A percentile compares a stretch with the other conserved stretches of the same genome.
phyloP scores from a whole-genome alignment of 805 yeast species.

The Ogataea naganishii region DNA sequence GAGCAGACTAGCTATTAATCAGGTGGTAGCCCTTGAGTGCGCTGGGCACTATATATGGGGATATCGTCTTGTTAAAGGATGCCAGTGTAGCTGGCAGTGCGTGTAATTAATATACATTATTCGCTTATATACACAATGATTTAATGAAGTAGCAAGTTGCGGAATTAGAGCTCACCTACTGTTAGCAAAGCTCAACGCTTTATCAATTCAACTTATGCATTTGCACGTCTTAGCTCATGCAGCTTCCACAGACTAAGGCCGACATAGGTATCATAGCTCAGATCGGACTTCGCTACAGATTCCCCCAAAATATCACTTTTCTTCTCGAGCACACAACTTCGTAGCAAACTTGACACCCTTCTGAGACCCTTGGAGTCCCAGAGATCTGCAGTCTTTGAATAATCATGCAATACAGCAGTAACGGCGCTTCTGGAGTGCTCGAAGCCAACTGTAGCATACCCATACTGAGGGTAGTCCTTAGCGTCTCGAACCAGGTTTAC shows the following conservation, averaged over 20 bases:
- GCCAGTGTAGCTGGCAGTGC: too few relatives aligned
- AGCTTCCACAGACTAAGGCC: conserved; percentile 12
- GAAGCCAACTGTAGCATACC: conserved; percentile 29
- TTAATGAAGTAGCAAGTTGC: too few relatives aligned
- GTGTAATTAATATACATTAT: too few relatives aligned
- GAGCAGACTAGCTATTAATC: too few relatives aligned
- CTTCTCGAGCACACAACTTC: conserved; percentile 14
- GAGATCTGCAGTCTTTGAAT: conserved; percentile 27
- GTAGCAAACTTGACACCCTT: conserved; percentile 36
- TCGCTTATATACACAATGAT: too few relatives aligned
- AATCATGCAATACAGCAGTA: conserved; percentile 33
- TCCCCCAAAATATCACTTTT: conserved; percentile 2
- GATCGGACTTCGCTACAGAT: conserved; percentile 1
- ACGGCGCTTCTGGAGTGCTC: conserved; percentile 18
- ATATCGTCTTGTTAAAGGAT: too few relatives aligned
- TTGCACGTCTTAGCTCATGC: too few relatives aligned
- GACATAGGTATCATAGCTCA: conserved; percentile 14
- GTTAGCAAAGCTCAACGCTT: too few relatives aligned
- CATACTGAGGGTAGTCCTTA: conserved; percentile 20
- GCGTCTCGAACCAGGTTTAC: conserved; percentile 8
- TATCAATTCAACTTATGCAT: too few relatives aligned
- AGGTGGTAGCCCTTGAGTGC: too few relatives aligned
- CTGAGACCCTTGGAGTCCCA: conserved; percentile 40
- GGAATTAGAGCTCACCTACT: too few relatives aligned
- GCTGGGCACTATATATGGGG: too few relatives aligned